A percentile compares a stretch with the other conserved stretches of the same genome.
phyloP scores from a whole-genome alignment of 257 asterid species.

The Fraxinus cuspidata region DNA sequence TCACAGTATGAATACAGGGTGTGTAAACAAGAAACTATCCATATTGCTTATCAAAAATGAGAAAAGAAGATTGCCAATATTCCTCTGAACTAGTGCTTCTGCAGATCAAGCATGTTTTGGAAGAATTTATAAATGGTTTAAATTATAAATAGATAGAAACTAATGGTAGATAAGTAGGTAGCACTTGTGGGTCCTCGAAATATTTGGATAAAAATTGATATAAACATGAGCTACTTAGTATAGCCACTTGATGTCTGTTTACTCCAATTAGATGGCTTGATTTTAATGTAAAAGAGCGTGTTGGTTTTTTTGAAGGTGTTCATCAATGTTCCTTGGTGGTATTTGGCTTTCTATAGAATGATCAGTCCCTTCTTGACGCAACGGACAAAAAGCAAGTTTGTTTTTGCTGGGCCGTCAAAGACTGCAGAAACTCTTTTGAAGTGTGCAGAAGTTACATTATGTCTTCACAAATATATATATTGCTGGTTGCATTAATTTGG shows the following conservation, averaged over 20 bases:
- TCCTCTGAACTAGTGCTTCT: neutral
- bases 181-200: neutral
- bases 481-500: constrained; percentile 9
- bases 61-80: neutral
- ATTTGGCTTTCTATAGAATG: constrained; percentile 81
- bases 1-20: neutral
- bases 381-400: constrained; percentile 86
- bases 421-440: constrained; percentile 85
- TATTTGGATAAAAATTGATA: too few relatives aligned
- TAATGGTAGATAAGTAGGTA: too few relatives aligned
- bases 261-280: neutral
- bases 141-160: too few relatives aligned
- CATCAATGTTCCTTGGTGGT: constrained; percentile 99
- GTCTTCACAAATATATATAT: neutral
- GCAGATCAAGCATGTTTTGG: too few relatives aligned
- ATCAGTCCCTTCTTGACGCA: constrained; percentile 89
- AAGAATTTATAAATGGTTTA: too few relatives aligned
- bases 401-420: constrained; percentile 73
- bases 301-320: constrained; percentile 50
- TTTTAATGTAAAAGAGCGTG: neutral
- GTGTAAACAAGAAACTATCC: neutral
- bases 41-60: neutral
- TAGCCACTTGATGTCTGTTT: neutral
- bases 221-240: neutral
- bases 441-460: constrained; percentile 40